A percentile compares a stretch with the other conserved stretches of the same genome.
phyloP scores from a whole-genome alignment of 805 yeast species.

The Candida chauliodis region DNA sequence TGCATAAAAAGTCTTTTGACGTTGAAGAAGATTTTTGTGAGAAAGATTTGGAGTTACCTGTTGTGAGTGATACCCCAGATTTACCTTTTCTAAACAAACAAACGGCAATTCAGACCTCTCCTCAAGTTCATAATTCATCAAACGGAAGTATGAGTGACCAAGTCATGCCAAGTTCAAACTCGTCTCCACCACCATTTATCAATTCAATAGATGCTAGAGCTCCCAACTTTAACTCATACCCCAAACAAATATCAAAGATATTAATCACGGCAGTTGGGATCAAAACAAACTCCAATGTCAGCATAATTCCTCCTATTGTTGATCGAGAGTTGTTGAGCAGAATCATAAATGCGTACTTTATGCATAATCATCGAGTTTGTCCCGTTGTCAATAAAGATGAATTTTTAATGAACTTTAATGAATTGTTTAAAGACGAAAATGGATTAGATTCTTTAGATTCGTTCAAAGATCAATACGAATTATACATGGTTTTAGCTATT shows the following conservation, averaged over 20 bases:
- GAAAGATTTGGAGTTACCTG: not conserved
- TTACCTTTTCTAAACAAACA: not conserved
- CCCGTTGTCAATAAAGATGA: conserved; percentile 41
- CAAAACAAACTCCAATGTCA: conserved; percentile 12
- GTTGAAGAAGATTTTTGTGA: not conserved
- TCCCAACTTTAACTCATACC: conserved; percentile 21
- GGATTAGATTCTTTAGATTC: conserved; percentile 14
- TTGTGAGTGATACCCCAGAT: not conserved
- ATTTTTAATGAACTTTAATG: conserved; percentile 28
- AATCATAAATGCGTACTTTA: conserved; percentile 43
- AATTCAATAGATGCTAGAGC: conserved; percentile 26
- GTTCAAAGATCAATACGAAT: conserved; percentile 36
- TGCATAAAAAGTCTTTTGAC: not conserved
- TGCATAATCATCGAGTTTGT: conserved; percentile 41
- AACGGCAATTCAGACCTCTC: conserved; percentile 9
- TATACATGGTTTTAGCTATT: conserved; percentile 51
- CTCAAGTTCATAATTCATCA: conserved; percentile 5
- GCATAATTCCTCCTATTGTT: conserved; percentile 13
- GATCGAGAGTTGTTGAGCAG: conserved; percentile 29
- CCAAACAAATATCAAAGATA: conserved; percentile 11
- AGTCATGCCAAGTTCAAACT: not conserved
- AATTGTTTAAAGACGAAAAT: conserved; percentile 13
- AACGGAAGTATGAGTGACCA: not conserved
- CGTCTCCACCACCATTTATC: conserved; percentile 19
- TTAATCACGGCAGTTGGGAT: conserved; percentile 15